Conservation (phyloP, 2,329 filamentous ascomycete genomes). For the Alternaria conjuncta region DNA sequence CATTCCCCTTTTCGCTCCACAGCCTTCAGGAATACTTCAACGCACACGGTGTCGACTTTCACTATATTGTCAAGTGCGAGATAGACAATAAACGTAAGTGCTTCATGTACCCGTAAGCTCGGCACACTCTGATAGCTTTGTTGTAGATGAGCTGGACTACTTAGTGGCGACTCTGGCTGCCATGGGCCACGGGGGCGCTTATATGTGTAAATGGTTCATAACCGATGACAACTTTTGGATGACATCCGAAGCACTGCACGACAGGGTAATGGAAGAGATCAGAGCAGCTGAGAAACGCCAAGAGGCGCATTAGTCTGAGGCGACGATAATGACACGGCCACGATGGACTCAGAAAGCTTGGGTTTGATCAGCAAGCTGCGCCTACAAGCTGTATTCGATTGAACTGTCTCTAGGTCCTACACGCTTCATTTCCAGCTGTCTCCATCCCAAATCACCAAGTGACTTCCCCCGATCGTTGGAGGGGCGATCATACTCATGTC, state of each 20-base stretch:
- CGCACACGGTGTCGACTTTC: not conserved
- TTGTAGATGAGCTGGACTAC: not conserved
- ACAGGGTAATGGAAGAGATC: not conserved
- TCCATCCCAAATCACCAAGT: conserved; percentile 6
- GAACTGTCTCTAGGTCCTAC: not conserved
- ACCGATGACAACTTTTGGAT: not conserved
- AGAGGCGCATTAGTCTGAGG: not conserved
- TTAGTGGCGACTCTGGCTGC: not conserved
- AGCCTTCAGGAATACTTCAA: not conserved
- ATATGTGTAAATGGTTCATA: not conserved
- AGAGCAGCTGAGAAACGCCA: not conserved
- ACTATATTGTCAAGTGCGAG: not conserved
- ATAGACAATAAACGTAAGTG: not conserved
- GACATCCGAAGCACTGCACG: not conserved
- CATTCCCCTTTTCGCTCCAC: not conserved
- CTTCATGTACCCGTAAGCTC: not conserved
- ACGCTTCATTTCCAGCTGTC: not conserved
- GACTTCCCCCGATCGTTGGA: conserved; percentile 8
- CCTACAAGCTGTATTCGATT: not conserved
- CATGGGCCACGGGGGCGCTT: not conserved
- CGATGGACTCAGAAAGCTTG: not conserved
- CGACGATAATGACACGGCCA: not conserved
- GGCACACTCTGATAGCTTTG: not conserved
- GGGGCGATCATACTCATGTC: conserved; percentile 2
- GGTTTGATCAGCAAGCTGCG: not conserved